phyloP scores from a whole-genome alignment of 495 filamentous ascomycete genomes.

The Letharia columbiana region DNA sequence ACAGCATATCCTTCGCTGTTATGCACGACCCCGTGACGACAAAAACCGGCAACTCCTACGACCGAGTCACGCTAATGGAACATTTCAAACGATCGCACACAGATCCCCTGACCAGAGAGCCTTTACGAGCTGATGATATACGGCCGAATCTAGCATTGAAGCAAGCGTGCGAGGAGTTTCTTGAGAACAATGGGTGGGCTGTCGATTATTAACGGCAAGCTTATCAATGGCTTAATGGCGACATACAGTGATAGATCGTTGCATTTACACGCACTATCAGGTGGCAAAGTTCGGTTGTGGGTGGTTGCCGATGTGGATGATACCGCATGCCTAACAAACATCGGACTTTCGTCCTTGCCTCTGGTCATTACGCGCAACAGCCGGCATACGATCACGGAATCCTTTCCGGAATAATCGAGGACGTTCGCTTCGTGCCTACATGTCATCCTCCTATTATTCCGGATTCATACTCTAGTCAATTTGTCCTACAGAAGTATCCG shows the following conservation, averaged over 20 bases:
- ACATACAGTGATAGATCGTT: not conserved
- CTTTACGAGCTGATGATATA: slow-evolving; percentile 62
- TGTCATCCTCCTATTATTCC: not conserved
- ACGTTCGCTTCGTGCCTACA: not conserved
- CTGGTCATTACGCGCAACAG: not conserved
- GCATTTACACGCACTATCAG: not conserved
- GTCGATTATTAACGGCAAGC: slow-evolving; percentile 61
- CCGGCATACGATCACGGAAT: not conserved
- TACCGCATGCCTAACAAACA: not conserved
- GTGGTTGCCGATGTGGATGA: not conserved
- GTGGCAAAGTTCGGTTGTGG: not conserved
- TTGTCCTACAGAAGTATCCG: not conserved
- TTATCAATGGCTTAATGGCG: too few species aligned
- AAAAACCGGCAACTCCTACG: slow-evolving; percentile 80
- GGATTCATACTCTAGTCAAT: not conserved
- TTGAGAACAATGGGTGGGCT: slow-evolving; percentile 86
- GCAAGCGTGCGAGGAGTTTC: slow-evolving; percentile 74
- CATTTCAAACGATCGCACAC: slow-evolving; percentile 65
- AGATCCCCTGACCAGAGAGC: slow-evolving; percentile 77
- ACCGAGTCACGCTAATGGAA: slow-evolving; percentile 77
- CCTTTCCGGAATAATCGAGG: not conserved
- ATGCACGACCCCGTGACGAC: slow-evolving; percentile 94
- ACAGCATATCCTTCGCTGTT: slow-evolving; percentile 81
- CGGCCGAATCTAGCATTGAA: slow-evolving; percentile 76
- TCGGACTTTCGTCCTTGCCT: not conserved